phyloP scores from a whole-genome alignment of 2,329 filamentous ascomycete genomes.

The Claviceps capensis region DNA sequence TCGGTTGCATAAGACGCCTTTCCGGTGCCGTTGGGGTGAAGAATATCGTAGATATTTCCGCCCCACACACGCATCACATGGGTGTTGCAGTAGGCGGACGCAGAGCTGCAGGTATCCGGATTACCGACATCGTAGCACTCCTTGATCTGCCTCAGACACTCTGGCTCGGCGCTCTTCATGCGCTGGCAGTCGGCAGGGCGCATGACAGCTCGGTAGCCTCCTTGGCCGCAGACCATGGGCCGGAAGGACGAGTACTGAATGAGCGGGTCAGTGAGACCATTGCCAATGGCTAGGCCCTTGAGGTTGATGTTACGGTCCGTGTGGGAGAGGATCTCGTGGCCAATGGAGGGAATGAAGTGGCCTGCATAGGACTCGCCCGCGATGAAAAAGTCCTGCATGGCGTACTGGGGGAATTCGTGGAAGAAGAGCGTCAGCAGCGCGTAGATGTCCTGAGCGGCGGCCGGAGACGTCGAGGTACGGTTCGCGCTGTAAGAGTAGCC shows the following conservation, averaged over 20 bases:
- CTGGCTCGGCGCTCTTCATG: constrained; percentile 84
- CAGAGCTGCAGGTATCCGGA: constrained; percentile 80
- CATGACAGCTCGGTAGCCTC: constrained; percentile 81
- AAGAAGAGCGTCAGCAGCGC: constrained; percentile 95
- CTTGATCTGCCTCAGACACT: constrained; percentile 77
- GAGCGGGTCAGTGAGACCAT: constrained; percentile 83
- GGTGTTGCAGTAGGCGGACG: constrained; percentile 95
- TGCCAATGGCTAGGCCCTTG: constrained; percentile 87
- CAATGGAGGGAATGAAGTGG: constrained; percentile 89
- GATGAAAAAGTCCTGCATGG: constrained; percentile 91
- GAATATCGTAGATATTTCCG: constrained; percentile 88
- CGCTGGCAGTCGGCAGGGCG: constrained; percentile 60
- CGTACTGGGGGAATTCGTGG: constrained; percentile 93
- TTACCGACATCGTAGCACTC: constrained; percentile 85
- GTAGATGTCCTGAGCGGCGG: constrained; percentile 94
- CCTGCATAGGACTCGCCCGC: constrained; percentile 89
- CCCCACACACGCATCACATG: constrained; percentile 87
- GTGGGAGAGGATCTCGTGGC: constrained; percentile 79
- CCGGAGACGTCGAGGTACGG: constrained; percentile 78
- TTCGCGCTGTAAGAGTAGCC: constrained; percentile 42
- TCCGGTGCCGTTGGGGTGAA: constrained; percentile 70
- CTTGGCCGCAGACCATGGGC: constrained; percentile 93
- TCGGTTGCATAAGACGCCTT: constrained; percentile 84
- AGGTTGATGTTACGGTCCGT: constrained; percentile 97
- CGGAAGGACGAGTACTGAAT: constrained; percentile 92